Evolutionary conservation across 805 yeast species (phyloP).

Genomic region (Wilhelminamyces savonicus): DNA sequence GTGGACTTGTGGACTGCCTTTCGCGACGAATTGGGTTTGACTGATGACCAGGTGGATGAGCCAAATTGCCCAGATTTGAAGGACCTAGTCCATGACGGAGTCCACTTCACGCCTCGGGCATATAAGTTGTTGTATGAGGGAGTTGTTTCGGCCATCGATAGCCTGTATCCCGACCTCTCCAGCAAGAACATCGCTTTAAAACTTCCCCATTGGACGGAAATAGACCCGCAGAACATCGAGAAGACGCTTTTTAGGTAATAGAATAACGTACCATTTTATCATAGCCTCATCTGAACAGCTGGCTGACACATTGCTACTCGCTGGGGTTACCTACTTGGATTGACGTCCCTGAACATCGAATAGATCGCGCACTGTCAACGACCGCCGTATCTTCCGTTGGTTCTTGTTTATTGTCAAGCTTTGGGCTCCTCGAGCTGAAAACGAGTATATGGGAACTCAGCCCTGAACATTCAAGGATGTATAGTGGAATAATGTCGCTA

Average conservation of each 20-base stretch:
- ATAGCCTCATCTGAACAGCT: too few relatives aligned
- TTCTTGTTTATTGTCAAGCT: too few relatives aligned
- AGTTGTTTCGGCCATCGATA: slow-evolving; percentile 31
- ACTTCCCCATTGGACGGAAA: slow-evolving; percentile 37
- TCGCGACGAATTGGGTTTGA: slow-evolving; percentile 21
- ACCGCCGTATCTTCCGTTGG: too few relatives aligned
- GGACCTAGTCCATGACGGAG: slow-evolving; percentile 39
- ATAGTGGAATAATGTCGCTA: too few relatives aligned
- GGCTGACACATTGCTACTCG: too few relatives aligned
- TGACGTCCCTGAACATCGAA: too few relatives aligned
- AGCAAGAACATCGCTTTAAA: slow-evolving; percentile 34
- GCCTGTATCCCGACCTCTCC: slow-evolving; percentile 41
- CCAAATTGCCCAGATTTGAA: too few relatives aligned
- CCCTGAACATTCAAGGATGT: too few relatives aligned
- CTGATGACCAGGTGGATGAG: slow-evolving; percentile 35
- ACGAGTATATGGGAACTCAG: too few relatives aligned
- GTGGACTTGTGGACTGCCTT: slow-evolving; percentile 49
- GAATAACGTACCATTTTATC: not conserved
- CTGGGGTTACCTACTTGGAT: too few relatives aligned
- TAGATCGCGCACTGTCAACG: too few relatives aligned
- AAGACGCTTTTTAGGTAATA: not conserved
- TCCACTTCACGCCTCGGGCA: slow-evolving; percentile 53
- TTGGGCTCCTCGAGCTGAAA: too few relatives aligned
- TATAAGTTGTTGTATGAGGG: slow-evolving; percentile 46
- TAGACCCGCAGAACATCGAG: slow-evolving; percentile 7